phyloP scores from a whole-genome alignment of 345 rosid species.

The Excoecaria agallocha region DNA sequence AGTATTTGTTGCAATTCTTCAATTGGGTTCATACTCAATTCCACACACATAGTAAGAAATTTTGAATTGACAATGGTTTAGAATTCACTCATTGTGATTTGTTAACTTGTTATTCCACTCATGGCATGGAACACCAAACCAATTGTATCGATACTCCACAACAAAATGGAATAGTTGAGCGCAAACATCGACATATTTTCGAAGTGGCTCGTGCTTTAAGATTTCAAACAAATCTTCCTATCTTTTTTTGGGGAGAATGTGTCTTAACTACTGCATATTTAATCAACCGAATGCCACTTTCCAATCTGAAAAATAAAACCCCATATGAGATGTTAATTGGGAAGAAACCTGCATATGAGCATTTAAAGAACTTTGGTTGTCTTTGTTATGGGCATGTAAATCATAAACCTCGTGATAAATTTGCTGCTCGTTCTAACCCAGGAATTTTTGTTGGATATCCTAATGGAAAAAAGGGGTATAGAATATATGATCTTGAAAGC shows the following conservation, averaged over 20 bases:
- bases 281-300: not conserved
- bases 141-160: not conserved
- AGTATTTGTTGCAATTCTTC: not conserved
- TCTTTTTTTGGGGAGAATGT: not conserved
- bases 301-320: not conserved
- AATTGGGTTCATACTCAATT: not conserved
- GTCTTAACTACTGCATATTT: not conserved
- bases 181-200: not conserved
- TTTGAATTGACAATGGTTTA: not conserved
- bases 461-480: not conserved
- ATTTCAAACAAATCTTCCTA: not conserved
- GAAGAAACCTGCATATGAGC: not conserved
- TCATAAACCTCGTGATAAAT: not conserved
- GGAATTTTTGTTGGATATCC: constrained; percentile 11
- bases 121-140: not conserved
- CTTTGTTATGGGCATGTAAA: not conserved
- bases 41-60: not conserved
- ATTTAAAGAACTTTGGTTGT: not conserved
- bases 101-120: not conserved
- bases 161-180: not conserved
- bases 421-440: not conserved
- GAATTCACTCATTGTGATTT: not conserved
- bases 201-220: not conserved
- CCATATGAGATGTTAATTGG: not conserved
- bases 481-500: not conserved